Base-by-base conservation (phyloP, 2,329 filamentous ascomycete species). In the Hypoxylon rubiginosum region DNA sequence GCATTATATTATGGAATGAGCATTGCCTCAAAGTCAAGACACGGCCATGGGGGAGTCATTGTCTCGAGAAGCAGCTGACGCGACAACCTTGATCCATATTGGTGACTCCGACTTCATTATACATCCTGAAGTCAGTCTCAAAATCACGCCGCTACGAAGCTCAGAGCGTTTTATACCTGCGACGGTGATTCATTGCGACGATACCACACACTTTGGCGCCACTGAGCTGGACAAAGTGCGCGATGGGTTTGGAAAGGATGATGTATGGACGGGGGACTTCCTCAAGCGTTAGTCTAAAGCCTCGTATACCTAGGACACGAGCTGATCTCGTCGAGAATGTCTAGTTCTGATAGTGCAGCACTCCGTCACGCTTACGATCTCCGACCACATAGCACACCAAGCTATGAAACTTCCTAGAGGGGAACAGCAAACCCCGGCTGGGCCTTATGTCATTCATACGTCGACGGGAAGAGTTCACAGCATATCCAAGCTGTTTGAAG, bases 251-350 rank as follows among this genome's bases (percentile, higher is more conserved):
- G 26, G 15, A 10, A 49, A 50, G 13, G 64, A 67, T 41, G 67
- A 68, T 52, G 59, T 68, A 17, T 71, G 62, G 62, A 49, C 58
- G 15, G 28, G 58, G 39, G 45, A 60, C 4, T 65, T 69, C 19
- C 53, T 71, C 0, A 17, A 60, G 56, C 52, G 63, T 64, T 10
- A 28, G 57, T 36, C n/a, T 15, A 28, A 10, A 15, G 4, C 13
- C 17, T 34, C 32, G 7, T 10, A 26, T n/a, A 36, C 17, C 11
- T n/a, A 11, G 19, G 9, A n/a, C 46, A 17, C 4, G 8, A 30
- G 8, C 19, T 24, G 32, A 36, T 15, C 11, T 32, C n/a, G 34
- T 26, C 4, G 24, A 30, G 8, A 24, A 28, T 13, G 24, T 54
- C 4, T 30, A 58, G 54, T 49, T 7, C 26, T 58, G 9, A 32